Evolutionary conservation across 75 land plant species (phyloP).

Genomic region (Selaginella tamariscina): DNA sequence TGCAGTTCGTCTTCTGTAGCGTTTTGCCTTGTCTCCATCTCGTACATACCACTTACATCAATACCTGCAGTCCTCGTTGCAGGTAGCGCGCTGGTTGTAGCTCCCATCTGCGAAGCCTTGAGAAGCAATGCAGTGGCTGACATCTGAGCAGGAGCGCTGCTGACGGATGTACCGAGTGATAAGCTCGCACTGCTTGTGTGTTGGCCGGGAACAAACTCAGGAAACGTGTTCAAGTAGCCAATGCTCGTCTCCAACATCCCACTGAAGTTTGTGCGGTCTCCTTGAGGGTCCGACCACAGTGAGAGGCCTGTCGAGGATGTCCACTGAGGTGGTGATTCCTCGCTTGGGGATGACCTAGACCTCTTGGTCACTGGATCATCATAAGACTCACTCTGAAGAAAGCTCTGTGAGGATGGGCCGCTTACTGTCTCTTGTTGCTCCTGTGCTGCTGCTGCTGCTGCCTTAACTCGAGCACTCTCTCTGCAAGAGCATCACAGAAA

Average conservation of each 20-base stretch:
- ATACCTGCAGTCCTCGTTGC: neutral
- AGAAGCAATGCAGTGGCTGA: neutral
- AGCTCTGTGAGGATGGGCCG: neutral
- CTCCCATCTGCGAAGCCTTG: conserved; percentile 1
- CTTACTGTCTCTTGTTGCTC: neutral
- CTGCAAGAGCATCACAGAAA: conserved; percentile 45
- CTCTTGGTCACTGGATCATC: no score
- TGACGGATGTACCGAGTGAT: no score
- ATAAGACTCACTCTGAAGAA: no score
- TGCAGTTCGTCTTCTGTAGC: no score
- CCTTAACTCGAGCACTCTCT: conserved; percentile 18
- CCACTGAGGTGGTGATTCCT: neutral
- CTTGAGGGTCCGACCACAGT: neutral
- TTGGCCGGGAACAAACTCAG: no score
- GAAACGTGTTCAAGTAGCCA: neutral
- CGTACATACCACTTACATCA: no score
- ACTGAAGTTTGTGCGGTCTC: neutral
- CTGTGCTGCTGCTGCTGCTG: conserved; percentile 1
- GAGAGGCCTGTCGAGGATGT: neutral
- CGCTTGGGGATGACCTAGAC: neutral
- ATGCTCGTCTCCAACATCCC: neutral
- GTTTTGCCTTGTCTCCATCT: no score
- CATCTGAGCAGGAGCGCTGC: neutral
- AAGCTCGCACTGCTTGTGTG: no score
- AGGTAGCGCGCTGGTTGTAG: neutral